Conservation (phyloP, 2,329 filamentous ascomycete genomes). For the Fusarium lateritium region DNA sequence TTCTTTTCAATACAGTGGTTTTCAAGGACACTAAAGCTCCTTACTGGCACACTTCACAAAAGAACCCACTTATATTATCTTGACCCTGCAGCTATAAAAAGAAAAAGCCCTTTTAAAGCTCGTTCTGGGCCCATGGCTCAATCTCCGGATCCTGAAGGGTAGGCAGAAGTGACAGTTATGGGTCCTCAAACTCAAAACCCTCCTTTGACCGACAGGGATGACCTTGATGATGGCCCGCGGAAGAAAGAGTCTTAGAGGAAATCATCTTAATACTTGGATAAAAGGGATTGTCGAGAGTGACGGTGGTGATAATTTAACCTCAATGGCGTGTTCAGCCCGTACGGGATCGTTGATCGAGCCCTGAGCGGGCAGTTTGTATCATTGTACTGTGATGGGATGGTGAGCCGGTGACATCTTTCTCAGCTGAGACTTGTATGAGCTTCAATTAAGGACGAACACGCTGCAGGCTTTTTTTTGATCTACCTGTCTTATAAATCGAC, state of each 20-base stretch:
- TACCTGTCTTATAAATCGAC: constrained; percentile 32
- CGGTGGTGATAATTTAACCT: neutral
- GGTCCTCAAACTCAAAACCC: too few relatives aligned
- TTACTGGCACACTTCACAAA: too few relatives aligned
- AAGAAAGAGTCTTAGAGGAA: neutral
- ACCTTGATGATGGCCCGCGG: neutral
- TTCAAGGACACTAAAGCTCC: too few relatives aligned
- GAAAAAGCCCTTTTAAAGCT: too few relatives aligned
- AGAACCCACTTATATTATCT: too few relatives aligned
- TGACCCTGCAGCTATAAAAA: too few relatives aligned
- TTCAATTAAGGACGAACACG: constrained; percentile 31
- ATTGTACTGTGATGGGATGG: neutral
- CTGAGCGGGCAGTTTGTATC: neutral
- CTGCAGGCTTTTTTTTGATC: constrained; percentile 38
- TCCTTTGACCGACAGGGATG: too few relatives aligned
- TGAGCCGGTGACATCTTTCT: constrained; percentile 18
- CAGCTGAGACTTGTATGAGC: constrained; percentile 24
- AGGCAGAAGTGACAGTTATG: too few relatives aligned
- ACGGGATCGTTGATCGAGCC: neutral
- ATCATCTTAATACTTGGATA: neutral
- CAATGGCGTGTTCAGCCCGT: too few relatives aligned
- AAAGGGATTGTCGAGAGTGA: neutral
- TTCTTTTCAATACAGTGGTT: too few relatives aligned
- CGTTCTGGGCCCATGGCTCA: too few relatives aligned
- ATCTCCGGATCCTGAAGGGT: too few relatives aligned